phyloP scores from a whole-genome alignment of 495 filamentous ascomycete genomes.

The Penicillium lagena region DNA sequence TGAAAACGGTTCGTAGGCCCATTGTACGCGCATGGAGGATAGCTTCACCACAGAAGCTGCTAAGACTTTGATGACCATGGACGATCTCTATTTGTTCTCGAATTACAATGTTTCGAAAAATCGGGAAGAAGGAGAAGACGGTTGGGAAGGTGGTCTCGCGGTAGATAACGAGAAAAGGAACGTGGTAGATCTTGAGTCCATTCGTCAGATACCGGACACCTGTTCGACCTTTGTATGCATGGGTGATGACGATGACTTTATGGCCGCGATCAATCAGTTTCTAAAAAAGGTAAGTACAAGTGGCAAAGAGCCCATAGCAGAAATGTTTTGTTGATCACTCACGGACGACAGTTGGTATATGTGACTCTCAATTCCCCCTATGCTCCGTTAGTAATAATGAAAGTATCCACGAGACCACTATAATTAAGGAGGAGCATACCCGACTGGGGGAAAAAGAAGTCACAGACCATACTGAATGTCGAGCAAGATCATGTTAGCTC shows the following conservation, averaged over 20 bases:
- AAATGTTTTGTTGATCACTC: constrained; percentile 13
- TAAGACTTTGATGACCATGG: constrained; percentile 89
- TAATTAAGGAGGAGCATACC: constrained; percentile 45
- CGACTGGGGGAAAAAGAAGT: constrained; percentile 98
- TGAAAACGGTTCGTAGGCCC: constrained; percentile 92
- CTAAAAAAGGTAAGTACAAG: constrained; percentile 11
- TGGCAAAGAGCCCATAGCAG: neutral
- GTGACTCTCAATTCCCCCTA: constrained; percentile 90
- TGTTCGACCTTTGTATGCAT: constrained; percentile 83
- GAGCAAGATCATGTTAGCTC: too few species aligned
- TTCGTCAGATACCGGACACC: constrained; percentile 97
- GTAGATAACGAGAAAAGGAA: constrained; percentile 93
- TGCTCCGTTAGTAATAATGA: constrained; percentile 9
- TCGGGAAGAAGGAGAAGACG: constrained; percentile 96
- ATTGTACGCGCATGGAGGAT: constrained; percentile 95
- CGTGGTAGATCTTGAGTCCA: constrained; percentile 95
- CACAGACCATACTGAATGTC: constrained; percentile 81
- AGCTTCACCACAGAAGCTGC: constrained; percentile 87
- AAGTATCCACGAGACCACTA: too few species aligned
- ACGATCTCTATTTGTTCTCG: constrained; percentile 94
- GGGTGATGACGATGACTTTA: constrained; percentile 96
- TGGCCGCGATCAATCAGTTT: constrained; percentile 96
- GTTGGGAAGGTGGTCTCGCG: constrained; percentile 93
- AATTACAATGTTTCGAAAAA: constrained; percentile 92
- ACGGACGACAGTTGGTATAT: constrained; percentile 91